A percentile compares a stretch with the other conserved stretches of the same genome.
These are phyloP conservation scores for Pelargonium cotyledonis DNA, from an alignment of 441 rosid genomes.

Conservation along the genomic window DNA sequence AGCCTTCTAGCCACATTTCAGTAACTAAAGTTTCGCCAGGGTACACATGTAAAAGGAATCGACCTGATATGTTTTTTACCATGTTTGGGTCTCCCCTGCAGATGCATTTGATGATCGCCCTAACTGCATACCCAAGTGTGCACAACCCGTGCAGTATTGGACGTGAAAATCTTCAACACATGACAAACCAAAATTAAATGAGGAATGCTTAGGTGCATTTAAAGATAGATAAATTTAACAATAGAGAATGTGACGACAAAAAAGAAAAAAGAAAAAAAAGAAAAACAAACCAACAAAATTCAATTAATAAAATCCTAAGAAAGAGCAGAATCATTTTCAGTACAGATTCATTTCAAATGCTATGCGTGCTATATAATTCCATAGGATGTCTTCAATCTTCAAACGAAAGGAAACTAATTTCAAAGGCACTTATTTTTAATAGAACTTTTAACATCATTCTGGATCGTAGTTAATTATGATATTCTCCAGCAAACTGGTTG, in stretches of 20 bases:
- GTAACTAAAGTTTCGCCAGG: conserved; percentile 82
- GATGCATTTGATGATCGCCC: conserved; percentile 69
- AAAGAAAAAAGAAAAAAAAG: too few species aligned
- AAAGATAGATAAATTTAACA: neutral
- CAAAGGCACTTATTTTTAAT: neutral
- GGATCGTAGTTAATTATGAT: neutral
- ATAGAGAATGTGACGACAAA: too few species aligned
- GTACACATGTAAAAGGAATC: conserved; percentile 71
- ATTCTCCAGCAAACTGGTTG: neutral
- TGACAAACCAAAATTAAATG: conserved; percentile 19
- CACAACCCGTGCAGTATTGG: conserved; percentile 93
- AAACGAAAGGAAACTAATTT: neutral
- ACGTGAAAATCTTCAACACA: conserved; percentile 51
- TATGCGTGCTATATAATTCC: neutral
- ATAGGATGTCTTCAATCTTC: neutral
- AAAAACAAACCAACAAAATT: neutral
- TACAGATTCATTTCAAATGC: neutral
- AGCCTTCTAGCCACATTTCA: conserved; percentile 80
- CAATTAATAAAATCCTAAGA: neutral
- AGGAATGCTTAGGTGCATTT: neutral
- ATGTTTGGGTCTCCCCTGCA: conserved; percentile 63
- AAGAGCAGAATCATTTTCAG: neutral
- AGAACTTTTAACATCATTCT: neutral
- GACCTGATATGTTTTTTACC: conserved; percentile 59
- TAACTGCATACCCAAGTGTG: conserved; percentile 74